Evolutionary conservation across 164 flowering plant species (phyloP), one percentile per base, ranked within the genome.

Genomic region (Buxus sempervirens): DNA sequence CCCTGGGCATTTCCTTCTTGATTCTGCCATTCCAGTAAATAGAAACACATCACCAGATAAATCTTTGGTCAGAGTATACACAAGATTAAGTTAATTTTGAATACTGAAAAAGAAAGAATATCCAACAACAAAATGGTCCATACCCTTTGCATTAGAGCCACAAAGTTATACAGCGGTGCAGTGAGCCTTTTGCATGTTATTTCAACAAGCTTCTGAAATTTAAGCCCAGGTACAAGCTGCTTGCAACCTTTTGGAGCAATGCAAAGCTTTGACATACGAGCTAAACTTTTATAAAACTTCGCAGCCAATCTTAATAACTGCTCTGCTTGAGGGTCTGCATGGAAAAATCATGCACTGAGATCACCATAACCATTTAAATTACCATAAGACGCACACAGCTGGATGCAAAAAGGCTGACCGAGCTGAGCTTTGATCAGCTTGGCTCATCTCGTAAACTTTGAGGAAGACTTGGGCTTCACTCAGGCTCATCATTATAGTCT

Each of bases 161-260:
- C 81, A 76, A 93, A 93, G 65, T 71, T 73, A 73, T 89, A 93
- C 7, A 90, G 73, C 26, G 95, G 93, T 72, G 75, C 76, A 26
- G 98, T 90, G 67, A 93, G 84, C 72, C 80, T 81, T 83, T 70
- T 83, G 93, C 96, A 90, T 51, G 98, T 90, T 72, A 76, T 69
- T 71, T 90, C 95, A 27, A 83, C 91, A 63, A 90, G 93, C 73
- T 73, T 89, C 80, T 89, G 91, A 68, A 86, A 93, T 64, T 73
- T 76, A n/a, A 62, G 67, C 38, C 88, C 83, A 1, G 96, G 96
- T 64, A 83, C 66, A 58, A 69, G 49, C 78, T 88, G 95, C 77
- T 83, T 86, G 78, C 77, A 83, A 64, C 93, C 89, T 78, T 80
- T 86, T 8, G 95, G 82, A 64, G 91, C 93, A 66, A 90, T 89